A percentile compares a stretch with the other conserved stretches of the same genome.
These are phyloP conservation scores for Coleophoma crateriformis DNA, from an alignment of 2,329 filamentous ascomycete genomes.

Conservation along the genomic window DNA sequence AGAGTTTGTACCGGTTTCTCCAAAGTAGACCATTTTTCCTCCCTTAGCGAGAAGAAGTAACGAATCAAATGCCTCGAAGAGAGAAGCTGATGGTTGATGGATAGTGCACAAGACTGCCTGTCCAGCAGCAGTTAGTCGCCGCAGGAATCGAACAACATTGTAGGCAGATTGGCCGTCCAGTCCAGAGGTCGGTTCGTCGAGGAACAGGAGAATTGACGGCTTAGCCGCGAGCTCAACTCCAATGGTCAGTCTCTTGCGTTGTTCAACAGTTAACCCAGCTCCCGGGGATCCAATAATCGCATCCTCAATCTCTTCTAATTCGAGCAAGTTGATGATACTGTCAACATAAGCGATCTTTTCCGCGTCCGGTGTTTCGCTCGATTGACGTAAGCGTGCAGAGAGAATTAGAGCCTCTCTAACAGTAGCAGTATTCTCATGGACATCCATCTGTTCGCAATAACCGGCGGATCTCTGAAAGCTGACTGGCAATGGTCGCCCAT, in stretches of 20 bases:
- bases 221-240: conserved; percentile 49
- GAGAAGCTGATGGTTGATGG: conserved; percentile 42
- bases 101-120: conserved; percentile 46
- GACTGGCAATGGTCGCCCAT: conserved; percentile 59
- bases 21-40: conserved; percentile 62
- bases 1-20: conserved; percentile 54
- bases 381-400: conserved; percentile 77
- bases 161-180: conserved; percentile 56
- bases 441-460: conserved; percentile 86
- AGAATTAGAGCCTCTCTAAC: conserved; percentile 84
- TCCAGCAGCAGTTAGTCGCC: conserved; percentile 47
- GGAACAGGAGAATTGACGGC: conserved; percentile 49
- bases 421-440: conserved; percentile 75
- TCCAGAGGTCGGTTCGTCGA: conserved; percentile 53
- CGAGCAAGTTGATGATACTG: conserved; percentile 58
- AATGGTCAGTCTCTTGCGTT: conserved; percentile 53
- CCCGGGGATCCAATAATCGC: conserved; percentile 56
- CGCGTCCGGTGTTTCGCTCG: conserved; percentile 48
- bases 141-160: conserved; percentile 53
- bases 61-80: conserved; percentile 49
- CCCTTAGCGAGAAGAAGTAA: conserved; percentile 57
- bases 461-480: conserved; percentile 73
- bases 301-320: conserved; percentile 59
- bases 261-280: conserved; percentile 52
- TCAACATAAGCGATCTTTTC: conserved; percentile 82